Evolutionary conservation across 805 yeast genomes (phyloP).

Genomic region (Saccharomycopsis sp.): DNA sequence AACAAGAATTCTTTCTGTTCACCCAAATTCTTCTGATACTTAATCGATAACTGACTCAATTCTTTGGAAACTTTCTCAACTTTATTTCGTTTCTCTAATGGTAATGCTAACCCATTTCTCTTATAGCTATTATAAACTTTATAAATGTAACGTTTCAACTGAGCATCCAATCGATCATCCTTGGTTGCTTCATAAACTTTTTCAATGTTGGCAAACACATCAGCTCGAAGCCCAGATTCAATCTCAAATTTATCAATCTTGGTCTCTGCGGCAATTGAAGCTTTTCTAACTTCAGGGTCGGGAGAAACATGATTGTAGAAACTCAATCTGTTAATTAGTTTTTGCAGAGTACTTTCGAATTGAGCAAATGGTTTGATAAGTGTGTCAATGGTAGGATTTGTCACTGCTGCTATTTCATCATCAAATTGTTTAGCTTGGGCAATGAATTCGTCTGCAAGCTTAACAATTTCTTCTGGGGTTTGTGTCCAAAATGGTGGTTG

Average conservation of each 20-base stretch:
- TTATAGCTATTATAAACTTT: conserved; percentile 39
- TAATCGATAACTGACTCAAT: conserved; percentile 46
- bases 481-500: conserved; percentile 51
- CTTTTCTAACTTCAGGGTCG: conserved; percentile 50
- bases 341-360: conserved; percentile 41
- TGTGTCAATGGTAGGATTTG: conserved; percentile 46
- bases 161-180: conserved; percentile 36
- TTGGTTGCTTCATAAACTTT: conserved; percentile 35
- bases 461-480: conserved; percentile 42
- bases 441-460: conserved; percentile 39
- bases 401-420: conserved; percentile 45
- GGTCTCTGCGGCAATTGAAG: conserved; percentile 58
- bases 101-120: conserved; percentile 62
- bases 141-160: conserved; percentile 48
- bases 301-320: conserved; percentile 70
- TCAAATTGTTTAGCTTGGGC: conserved; percentile 37
- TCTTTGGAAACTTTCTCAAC: conserved; percentile 53
- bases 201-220: conserved; percentile 53
- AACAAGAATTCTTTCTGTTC: conserved; percentile 57
- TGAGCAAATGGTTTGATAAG: conserved; percentile 49
- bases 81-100: conserved; percentile 44
- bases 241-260: conserved; percentile 48
- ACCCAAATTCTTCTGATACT: conserved; percentile 58
- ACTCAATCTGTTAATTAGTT: conserved; percentile 43
- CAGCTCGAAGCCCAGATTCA: conserved; percentile 58